phyloP scores from a whole-genome alignment of 257 asterid genomes.

The Plantago ovata region DNA sequence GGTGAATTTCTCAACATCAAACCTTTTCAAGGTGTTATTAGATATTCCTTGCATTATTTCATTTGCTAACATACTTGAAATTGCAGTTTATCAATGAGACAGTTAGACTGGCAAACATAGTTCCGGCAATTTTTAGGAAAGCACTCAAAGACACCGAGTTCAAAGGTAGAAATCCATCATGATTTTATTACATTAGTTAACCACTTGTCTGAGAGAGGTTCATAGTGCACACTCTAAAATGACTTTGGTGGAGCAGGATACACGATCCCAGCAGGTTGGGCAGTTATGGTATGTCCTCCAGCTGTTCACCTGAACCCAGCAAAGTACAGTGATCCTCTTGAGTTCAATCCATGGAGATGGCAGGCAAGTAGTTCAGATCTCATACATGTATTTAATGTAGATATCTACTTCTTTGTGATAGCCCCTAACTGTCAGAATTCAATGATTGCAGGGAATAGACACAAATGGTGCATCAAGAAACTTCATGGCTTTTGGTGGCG shows the following conservation, averaged over 20 bases:
- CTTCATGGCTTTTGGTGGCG: conserved; percentile 97
- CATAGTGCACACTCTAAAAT: conserved; percentile 14
- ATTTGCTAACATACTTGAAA: conserved; percentile 14
- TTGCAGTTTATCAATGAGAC: conserved; percentile 85
- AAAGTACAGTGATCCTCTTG: conserved; percentile 68
- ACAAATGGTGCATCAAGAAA: conserved; percentile 72
- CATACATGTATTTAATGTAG: background rate
- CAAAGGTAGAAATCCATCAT: conserved; percentile 46
- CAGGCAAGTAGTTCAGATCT: conserved; percentile 39
- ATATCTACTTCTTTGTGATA: background rate
- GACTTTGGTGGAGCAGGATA: conserved; percentile 47
- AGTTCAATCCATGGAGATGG: conserved; percentile 95
- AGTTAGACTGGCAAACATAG: conserved; percentile 86
- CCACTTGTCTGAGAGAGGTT: conserved; percentile 11
- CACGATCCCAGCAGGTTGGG: conserved; percentile 95
- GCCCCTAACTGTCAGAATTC: conserved; percentile 8
- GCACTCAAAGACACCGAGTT: conserved; percentile 57
- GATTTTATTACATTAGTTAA: background rate
- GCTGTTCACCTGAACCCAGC: conserved; percentile 81
- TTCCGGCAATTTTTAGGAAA: conserved; percentile 84
- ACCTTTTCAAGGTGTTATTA: background rate
- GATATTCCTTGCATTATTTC: background rate
- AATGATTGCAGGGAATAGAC: conserved; percentile 53
- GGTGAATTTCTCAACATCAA: conserved; percentile 34
- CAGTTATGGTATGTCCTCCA: conserved; percentile 91